These are phyloP conservation scores for Penicillium argentinense DNA, from an alignment of 495 filamentous ascomycete species.

Conservation along the genomic window DNA sequence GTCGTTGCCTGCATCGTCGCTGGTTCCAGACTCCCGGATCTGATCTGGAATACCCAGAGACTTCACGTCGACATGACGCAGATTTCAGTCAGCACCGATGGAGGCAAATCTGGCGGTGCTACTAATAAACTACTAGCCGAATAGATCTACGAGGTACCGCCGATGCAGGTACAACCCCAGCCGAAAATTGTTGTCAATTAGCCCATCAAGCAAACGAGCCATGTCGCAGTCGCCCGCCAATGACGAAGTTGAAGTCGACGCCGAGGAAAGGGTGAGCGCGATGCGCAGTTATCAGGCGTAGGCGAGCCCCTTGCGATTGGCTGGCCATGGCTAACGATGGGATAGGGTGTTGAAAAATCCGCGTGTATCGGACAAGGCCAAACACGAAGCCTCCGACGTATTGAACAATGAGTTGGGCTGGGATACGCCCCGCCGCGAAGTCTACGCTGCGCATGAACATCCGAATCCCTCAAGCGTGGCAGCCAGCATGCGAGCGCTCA, in stretches of 20 bases:
- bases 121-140: no score
- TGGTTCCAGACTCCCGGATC: background rate
- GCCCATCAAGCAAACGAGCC: no score
- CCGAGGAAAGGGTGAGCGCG: slow-evolving; percentile 24
- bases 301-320: background rate
- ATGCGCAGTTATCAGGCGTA: slow-evolving; percentile 27
- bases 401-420: slow-evolving; percentile 30
- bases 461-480: background rate
- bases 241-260: slow-evolving; percentile 13
- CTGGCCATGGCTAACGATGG: no score
- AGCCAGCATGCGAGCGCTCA: background rate
- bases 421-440: slow-evolving; percentile 15
- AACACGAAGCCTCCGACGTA: slow-evolving; percentile 40
- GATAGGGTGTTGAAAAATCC: slow-evolving; percentile 44
- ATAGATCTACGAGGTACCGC: no score
- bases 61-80: background rate
- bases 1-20: no score
- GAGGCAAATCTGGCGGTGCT: no score
- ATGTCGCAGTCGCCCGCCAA: slow-evolving; percentile 20
- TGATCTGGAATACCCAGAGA: no score
- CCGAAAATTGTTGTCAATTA: background rate
- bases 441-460: slow-evolving; percentile 7
- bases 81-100: no score
- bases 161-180: no score
- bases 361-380: slow-evolving; percentile 40